phyloP scores from a whole-genome alignment of 208 protist genomes.

The Trypanosoma mega region DNA sequence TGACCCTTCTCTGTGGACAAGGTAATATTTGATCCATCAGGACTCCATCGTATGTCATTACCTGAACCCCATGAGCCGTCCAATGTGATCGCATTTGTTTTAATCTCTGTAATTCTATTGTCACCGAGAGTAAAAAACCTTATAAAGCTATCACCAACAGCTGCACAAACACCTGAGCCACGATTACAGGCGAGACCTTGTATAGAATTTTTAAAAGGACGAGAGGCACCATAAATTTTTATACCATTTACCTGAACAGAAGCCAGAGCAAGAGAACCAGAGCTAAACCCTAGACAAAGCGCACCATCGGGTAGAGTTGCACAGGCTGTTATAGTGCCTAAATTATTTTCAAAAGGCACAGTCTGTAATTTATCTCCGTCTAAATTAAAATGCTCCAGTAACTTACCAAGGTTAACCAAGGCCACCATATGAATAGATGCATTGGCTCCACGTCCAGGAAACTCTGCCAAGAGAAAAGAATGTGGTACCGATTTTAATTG shows the following conservation, averaged over 20 bases:
- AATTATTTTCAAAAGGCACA: conserved; percentile 72
- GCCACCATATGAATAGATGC: conserved; percentile 42
- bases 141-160: conserved; percentile 42
- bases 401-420: conserved; percentile 54
- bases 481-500: conserved; percentile 44
- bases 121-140: conserved; percentile 57
- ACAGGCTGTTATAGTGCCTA: conserved; percentile 62
- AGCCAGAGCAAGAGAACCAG: conserved; percentile 53
- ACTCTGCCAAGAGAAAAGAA: conserved; percentile 59
- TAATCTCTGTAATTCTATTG: conserved; percentile 55
- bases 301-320: conserved; percentile 29
- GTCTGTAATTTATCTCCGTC: conserved; percentile 35
- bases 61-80: conserved; percentile 44
- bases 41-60: conserved; percentile 63
- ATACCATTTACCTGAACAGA: conserved; percentile 40
- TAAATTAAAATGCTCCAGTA: conserved; percentile 58
- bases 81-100: conserved; percentile 32
- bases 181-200: conserved; percentile 40
- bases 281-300: conserved; percentile 58
- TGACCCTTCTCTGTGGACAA: conserved; percentile 73
- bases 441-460: conserved; percentile 6
- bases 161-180: conserved; percentile 48
- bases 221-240: conserved; percentile 32
- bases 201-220: conserved; percentile 34
- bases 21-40: conserved; percentile 89